Evolutionary conservation across 768 basidiomycete species (phyloP).

Genomic region (Mycena haematopus): DNA sequence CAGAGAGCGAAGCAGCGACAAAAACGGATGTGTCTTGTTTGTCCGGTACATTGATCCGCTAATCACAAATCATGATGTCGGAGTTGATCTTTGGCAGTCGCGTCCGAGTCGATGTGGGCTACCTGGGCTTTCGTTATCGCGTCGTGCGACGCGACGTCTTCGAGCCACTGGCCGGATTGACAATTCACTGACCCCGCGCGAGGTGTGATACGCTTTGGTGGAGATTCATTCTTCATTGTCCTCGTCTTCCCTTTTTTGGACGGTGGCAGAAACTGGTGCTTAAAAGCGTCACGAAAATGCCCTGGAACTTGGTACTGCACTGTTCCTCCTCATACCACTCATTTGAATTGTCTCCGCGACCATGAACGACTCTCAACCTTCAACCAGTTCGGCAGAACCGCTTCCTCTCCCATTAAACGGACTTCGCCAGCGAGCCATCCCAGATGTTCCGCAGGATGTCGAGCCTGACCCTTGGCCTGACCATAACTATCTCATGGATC

Average conservation of each 20-base stretch:
- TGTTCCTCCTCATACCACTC: neutral
- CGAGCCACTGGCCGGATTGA: too few relatives aligned
- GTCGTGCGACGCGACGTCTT: neutral
- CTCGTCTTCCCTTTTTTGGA: conserved; percentile 16
- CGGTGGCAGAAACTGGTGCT: conserved; percentile 7
- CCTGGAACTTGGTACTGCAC: neutral
- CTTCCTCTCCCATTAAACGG: conserved; percentile 31
- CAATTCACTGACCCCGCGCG: too few relatives aligned
- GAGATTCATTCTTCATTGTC: conserved; percentile 3
- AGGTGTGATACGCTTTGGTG: conserved; percentile 8
- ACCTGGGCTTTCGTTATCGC: neutral
- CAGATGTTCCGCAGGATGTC: conserved; percentile 82
- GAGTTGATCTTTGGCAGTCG: neutral
- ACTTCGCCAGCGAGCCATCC: conserved; percentile 55
- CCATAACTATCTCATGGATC: conserved; percentile 62
- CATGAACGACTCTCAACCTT: conserved; percentile 51
- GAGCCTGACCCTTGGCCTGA: too few relatives aligned
- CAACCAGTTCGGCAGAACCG: conserved; percentile 48
- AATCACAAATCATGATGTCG: neutral
- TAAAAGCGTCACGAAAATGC: conserved; percentile 1
- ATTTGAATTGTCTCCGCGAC: neutral
- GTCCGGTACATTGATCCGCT: neutral
- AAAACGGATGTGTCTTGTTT: neutral
- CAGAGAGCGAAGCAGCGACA: neutral
- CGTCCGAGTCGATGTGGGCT: neutral